Evolutionary conservation across 1,284 basidiomycete genomes (phyloP), one percentile per base, ranked within the genome.

Genomic region (Puccinia hordei): DNA sequence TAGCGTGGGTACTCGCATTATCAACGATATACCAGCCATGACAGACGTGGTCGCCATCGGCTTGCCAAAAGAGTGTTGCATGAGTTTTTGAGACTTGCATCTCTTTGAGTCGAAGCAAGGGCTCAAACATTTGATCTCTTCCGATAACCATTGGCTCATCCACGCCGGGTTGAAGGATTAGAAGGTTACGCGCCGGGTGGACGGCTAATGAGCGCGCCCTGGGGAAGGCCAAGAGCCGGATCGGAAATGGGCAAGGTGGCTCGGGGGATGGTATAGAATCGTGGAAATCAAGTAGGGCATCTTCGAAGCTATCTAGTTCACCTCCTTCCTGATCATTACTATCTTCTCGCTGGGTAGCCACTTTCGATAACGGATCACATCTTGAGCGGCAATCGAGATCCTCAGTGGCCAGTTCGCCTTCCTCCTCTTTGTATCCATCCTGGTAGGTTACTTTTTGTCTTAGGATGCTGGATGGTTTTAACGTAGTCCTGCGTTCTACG

Each of bases 1-100:
- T 78, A 24, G 65, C 76, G 19, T 66, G 66, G 22, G 76, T 78
- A 27, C 76, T 78, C 15, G 24, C 76, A 44, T 78, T 78, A 57
- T 78, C 76, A 17, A 78, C 76, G 1, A 78, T 27, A 33, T 69
- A 55, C 76, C 76, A 78, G 24, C 76, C 76, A 41, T 38, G 46
- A 41, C 30, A 63, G 19, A 53, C 49, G 22, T 33, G 27, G 17
- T 55, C 24, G 9, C 68, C 46, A 24, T 24, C 17, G 24, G 24
- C 49, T 57, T 27, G 27, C 24, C 49, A 57, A 38, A 69, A 78
- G 38, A 78, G 19, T 5, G 76, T 78, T 9, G 63, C 61, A 78
- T 78, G 76, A 27, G 76, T 57, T 46, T 78, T 78, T 2, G 65
- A 69, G 46, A 78, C 65, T 46, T 78, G 49, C 76, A 78, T 78